A percentile compares a stretch with the other conserved stretches of the same genome.
Conservation (phyloP, 176 grass and related monocot genomes). For the Raddia guianensis region DNA sequence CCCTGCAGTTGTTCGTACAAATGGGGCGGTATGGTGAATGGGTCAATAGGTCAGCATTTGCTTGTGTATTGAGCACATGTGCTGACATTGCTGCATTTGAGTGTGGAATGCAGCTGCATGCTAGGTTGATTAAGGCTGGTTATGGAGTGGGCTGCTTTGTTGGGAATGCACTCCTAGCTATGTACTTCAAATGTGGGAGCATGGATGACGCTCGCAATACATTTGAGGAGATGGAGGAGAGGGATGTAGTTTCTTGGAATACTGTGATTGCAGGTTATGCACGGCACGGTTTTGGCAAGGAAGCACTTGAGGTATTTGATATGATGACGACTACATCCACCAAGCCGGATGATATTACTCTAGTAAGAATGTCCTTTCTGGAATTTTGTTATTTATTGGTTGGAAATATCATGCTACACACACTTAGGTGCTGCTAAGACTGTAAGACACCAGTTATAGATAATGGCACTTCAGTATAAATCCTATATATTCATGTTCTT, state of each 20-base stretch:
- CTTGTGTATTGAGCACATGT: constrained; percentile 77
- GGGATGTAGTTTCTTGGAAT: constrained; percentile 89
- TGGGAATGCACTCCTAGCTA: constrained; percentile 81
- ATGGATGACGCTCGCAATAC: constrained; percentile 69
- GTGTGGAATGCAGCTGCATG: constrained; percentile 86
- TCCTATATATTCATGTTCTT: not conserved
- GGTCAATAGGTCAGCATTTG: constrained; percentile 84
- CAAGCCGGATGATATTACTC: constrained; percentile 81
- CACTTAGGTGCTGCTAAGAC: constrained; percentile 15
- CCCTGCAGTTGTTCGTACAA: constrained; percentile 66
- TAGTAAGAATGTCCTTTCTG: constrained; percentile 55
- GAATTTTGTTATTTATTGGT: constrained; percentile 5
- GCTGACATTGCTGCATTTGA: constrained; percentile 87
- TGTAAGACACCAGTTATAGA: not conserved
- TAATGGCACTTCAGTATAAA: not conserved
- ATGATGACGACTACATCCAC: constrained; percentile 62
- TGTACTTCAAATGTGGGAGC: constrained; percentile 94
- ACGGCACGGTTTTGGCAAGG: constrained; percentile 75
- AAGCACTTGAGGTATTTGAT: constrained; percentile 70
- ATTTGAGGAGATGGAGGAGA: constrained; percentile 87
- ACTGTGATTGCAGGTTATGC: constrained; percentile 89
- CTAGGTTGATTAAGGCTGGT: constrained; percentile 75
- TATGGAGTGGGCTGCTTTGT: constrained; percentile 81
- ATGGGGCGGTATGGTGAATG: constrained; percentile 62
- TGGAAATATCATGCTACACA: constrained; percentile 1